phyloP scores from a whole-genome alignment of 208 protist genomes.

The Leishmania braziliensis region DNA sequence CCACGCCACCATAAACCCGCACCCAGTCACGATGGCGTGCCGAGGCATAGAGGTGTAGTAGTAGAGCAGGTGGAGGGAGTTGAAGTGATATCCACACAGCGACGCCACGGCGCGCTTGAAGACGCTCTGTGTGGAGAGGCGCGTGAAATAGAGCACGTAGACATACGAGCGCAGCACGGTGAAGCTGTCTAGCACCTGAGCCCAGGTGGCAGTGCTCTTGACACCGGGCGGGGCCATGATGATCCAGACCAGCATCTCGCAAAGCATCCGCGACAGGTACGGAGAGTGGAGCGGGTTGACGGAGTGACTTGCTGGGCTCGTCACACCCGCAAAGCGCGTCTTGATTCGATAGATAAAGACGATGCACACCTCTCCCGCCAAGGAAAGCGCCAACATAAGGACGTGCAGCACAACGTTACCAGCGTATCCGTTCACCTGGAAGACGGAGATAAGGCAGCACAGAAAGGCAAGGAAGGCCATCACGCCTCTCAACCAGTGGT shows the following conservation, averaged over 20 bases:
- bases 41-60: slow-evolving; percentile 34
- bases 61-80: slow-evolving; percentile 43
- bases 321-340: slow-evolving; percentile 53
- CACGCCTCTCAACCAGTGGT: slow-evolving; percentile 53
- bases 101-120: slow-evolving; percentile 56
- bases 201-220: slow-evolving; percentile 21
- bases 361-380: slow-evolving; percentile 53
- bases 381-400: slow-evolving; percentile 49
- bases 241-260: slow-evolving; percentile 74
- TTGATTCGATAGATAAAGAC: slow-evolving; percentile 62
- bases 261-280: slow-evolving; percentile 34
- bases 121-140: slow-evolving; percentile 34
- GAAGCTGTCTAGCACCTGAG: slow-evolving; percentile 52
- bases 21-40: slow-evolving; percentile 22
- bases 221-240: slow-evolving; percentile 63
- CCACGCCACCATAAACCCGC: slow-evolving; percentile 36
- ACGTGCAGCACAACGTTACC: slow-evolving; percentile 46
- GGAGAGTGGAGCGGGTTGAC: slow-evolving; percentile 67
- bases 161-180: slow-evolving; percentile 73
- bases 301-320: slow-evolving; percentile 33
- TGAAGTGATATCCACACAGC: slow-evolving; percentile 50
- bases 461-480: slow-evolving; percentile 62
- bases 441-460: slow-evolving; percentile 52
- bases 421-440: slow-evolving; percentile 40
- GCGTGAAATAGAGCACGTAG: slow-evolving; percentile 52